phyloP scores from a whole-genome alignment of 169 alveolate genomes.

The Plasmodium falciparum region DNA sequence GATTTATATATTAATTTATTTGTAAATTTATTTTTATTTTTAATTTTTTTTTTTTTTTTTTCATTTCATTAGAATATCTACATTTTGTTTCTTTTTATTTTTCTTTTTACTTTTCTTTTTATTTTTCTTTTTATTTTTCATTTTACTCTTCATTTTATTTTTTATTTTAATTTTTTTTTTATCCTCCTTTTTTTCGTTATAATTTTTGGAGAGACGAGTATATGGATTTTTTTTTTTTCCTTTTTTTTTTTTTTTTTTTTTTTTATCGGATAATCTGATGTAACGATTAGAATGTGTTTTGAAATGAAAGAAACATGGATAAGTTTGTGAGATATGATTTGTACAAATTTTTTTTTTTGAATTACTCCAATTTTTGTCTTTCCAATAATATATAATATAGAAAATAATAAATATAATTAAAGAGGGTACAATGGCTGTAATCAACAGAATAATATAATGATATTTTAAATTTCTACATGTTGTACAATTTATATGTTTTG shows the following conservation, averaged over 20 bases:
- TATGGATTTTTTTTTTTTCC: not conserved
- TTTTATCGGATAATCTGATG: constrained; percentile 10
- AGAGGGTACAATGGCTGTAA: constrained; percentile 61
- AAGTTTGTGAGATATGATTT: constrained; percentile 8
- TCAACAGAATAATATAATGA: constrained; percentile 47
- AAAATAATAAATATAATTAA: constrained; percentile 29
- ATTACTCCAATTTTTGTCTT: constrained; percentile 2
- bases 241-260: constrained; percentile 6
- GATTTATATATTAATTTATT: no score
- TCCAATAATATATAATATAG: constrained; percentile 26
- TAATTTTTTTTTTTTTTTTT: not conserved
- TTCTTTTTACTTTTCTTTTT: no score
- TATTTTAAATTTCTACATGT: constrained; percentile 57
- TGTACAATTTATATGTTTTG: constrained; percentile 15
- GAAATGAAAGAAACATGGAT: constrained; percentile 50
- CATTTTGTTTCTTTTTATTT: no score
- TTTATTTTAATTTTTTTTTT: not conserved
- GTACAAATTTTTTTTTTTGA: constrained; percentile 9
- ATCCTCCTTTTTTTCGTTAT: not conserved
- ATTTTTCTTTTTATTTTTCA: no score
- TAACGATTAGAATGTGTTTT: constrained; percentile 44
- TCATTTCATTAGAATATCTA: no score
- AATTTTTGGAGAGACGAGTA: not conserved
- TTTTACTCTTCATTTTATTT: no score
- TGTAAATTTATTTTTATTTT: not conserved